Conservation (phyloP, 2,329 filamentous ascomycete genomes). For the Xylariaceae sp. region DNA sequence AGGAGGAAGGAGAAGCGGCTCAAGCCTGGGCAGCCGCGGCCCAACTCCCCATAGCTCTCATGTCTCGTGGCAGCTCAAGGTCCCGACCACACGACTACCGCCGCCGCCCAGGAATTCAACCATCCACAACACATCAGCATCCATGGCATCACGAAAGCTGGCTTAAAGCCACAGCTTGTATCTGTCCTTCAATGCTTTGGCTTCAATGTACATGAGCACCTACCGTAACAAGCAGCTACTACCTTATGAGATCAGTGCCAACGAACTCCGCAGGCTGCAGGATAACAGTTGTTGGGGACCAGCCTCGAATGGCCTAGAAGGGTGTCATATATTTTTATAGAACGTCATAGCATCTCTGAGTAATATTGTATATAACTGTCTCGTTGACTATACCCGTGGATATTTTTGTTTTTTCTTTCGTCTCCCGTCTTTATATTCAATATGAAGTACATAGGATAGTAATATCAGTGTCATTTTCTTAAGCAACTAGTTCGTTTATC, state of each 20-base stretch:
- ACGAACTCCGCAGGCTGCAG: conserved; percentile 59
- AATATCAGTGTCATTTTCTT: too few species aligned
- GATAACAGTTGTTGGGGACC: too few species aligned
- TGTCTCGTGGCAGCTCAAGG: conserved; percentile 50
- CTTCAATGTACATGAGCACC: conserved; percentile 43
- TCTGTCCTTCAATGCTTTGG: conserved; percentile 48
- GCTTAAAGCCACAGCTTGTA: conserved; percentile 50
- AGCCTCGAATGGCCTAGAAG: too few species aligned
- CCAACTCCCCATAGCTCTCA: conserved; percentile 54
- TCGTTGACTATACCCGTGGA: too few species aligned
- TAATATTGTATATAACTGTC: too few species aligned
- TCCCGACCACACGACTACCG: conserved; percentile 46
- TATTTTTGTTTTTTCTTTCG: too few species aligned
- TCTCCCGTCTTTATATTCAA: too few species aligned
- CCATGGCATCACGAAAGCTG: conserved; percentile 56
- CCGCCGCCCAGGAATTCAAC: conserved; percentile 47
- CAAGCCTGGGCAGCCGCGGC: conserved; percentile 43
- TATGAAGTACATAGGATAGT: too few species aligned
- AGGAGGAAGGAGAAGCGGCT: conserved; percentile 50
- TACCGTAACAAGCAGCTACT: conserved; percentile 47
- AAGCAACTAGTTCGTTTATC: too few species aligned
- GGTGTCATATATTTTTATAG: too few species aligned
- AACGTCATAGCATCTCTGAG: too few species aligned
- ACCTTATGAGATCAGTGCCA: conserved; percentile 62
- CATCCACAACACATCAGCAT: conserved; percentile 40